A percentile compares a stretch with the other conserved stretches of the same genome.
Evolutionary conservation across 352 stramenopile species (phyloP).

Genomic region (Globisporangium takayamanum): DNA sequence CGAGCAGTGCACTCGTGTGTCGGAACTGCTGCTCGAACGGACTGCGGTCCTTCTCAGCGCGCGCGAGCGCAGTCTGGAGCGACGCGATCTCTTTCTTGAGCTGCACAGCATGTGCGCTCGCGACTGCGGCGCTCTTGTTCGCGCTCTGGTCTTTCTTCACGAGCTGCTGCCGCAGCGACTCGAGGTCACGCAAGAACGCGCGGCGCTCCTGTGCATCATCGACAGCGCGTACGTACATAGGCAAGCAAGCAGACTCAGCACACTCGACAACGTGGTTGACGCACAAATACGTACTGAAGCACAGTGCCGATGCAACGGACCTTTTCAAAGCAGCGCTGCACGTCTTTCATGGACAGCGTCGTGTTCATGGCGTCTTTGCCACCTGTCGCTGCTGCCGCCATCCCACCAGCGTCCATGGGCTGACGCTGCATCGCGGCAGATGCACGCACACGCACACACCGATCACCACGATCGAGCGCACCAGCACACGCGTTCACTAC

Average conservation of each 20-base stretch:
- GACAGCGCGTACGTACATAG: not conserved
- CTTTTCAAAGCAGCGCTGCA: slow-evolving; percentile 76
- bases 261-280: not conserved
- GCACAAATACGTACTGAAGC: not conserved
- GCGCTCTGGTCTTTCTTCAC: slow-evolving; percentile 67
- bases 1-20: slow-evolving; percentile 65
- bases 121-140: slow-evolving; percentile 34
- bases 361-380: slow-evolving; percentile 11
- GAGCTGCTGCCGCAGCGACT: slow-evolving; percentile 65
- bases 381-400: slow-evolving; percentile 1
- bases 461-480: too few relatives aligned
- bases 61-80: slow-evolving; percentile 33
- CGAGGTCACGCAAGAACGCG: slow-evolving; percentile 58
- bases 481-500: too few relatives aligned
- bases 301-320: slow-evolving; percentile 10
- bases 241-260: too few relatives aligned
- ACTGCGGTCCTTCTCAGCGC: slow-evolving; percentile 39
- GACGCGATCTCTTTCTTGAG: slow-evolving; percentile 74
- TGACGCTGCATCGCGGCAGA: not conserved
- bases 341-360: slow-evolving; percentile 61
- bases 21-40: slow-evolving; percentile 47
- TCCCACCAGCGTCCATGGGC: not conserved
- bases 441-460: too few relatives aligned
- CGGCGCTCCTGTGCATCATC: slow-evolving; percentile 38
- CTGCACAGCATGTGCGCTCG: slow-evolving; percentile 60